phyloP scores from a whole-genome alignment of 345 rosid genomes.

The Lenwebbia sp. region DNA sequence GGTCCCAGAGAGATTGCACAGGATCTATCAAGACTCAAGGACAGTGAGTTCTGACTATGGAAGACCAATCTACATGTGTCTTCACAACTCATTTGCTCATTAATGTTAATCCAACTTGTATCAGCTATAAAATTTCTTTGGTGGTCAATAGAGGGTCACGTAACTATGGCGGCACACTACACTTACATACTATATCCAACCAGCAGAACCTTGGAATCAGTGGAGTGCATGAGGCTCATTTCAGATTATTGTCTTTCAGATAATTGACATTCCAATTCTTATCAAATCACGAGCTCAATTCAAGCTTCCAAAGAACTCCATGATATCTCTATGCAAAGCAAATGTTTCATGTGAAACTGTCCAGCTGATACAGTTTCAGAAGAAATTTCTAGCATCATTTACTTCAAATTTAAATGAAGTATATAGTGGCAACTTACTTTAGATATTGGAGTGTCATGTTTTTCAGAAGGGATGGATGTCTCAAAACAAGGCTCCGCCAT shows the following conservation, averaged over 20 bases:
- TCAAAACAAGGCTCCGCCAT: slow-evolving; percentile 87
- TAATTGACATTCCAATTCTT: not conserved
- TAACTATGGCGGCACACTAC: not conserved
- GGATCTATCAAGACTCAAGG: not conserved
- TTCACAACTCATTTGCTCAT: not conserved
- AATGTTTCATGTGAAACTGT: not conserved
- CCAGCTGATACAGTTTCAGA: not conserved
- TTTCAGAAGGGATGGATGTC: slow-evolving; percentile 87
- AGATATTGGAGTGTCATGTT: slow-evolving; percentile 98
- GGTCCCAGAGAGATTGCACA: not conserved
- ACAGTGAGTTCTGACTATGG: not conserved
- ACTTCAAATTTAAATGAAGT: not conserved
- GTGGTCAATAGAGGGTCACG: not conserved
- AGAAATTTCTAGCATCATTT: not conserved
- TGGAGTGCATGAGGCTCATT: not conserved
- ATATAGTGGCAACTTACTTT: slow-evolving; percentile 43
- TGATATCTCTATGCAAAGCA: not conserved
- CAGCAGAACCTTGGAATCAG: not conserved
- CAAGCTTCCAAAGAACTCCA: not conserved
- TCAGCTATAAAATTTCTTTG: not conserved
- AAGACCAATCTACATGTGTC: not conserved
- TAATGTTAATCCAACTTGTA: not conserved
- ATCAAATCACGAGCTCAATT: not conserved
- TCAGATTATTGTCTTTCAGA: not conserved
- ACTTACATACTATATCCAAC: not conserved